Evolutionary conservation across 2,329 filamentous ascomycete genomes (phyloP), one percentile per base, ranked within the genome.

Genomic region (Aspergillus candidus): DNA sequence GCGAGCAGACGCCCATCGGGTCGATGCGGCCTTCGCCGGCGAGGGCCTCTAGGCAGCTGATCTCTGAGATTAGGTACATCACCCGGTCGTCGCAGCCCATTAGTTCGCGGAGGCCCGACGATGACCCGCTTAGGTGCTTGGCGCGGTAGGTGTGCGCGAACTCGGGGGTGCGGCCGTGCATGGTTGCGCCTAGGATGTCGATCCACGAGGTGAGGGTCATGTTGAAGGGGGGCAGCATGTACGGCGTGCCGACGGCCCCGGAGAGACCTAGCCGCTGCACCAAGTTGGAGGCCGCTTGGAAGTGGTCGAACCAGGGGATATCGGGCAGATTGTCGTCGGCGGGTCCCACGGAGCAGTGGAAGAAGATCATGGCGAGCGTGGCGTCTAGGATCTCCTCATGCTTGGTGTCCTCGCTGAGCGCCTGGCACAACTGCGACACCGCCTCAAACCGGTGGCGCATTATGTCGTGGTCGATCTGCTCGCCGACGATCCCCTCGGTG

Each of bases 21-120:
- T 94, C 86, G 56, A 76, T 56, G 72, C 93, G 88, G 56, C 86
- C 86, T 48, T 86, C 81, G 32, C 75, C 72, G 74, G 93, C 94
- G 52, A 96, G 79, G 3, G 87, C 86, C 66, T 97, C 93, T 41
- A 98, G 81, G 68, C 93, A 97, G 43, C 91, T 88, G 58, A 97
- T 95, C 71, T 98, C 93, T 2, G 89, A 94, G 64, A 98, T 94
- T 58, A 97, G 76, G 67, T 95, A 97, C 89, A 98, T 96, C 69
- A 97, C 86, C 15, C 83, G 82, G 69, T 98, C 93, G 52, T 97
- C 91, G 67, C 93, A 97, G 55, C 93, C 93, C 90, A 97, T 97
- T 40, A 97, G 78, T 72, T 94, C 89, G 41, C 85, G 83, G 32
- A 98, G 78, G 10, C 93, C 93, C 8, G 87, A 86, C 2, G 72